Evolutionary conservation across 2,329 filamentous ascomycete species (phyloP).

Genomic region (Nothophoma quercina): DNA sequence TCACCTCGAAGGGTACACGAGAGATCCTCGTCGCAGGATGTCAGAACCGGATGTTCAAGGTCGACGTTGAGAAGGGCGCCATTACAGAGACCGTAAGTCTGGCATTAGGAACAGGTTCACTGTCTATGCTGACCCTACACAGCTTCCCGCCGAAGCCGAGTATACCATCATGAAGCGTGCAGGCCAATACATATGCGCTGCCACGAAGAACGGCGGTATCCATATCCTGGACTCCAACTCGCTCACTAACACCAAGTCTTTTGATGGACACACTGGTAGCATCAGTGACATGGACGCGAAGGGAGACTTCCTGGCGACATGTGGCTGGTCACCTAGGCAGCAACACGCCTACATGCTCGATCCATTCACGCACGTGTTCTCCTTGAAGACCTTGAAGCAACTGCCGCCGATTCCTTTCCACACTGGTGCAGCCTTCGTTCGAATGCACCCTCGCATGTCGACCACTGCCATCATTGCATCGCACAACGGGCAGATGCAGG

Average conservation of each 20-base stretch:
- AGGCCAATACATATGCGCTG: conserved; percentile 87
- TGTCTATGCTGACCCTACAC: conserved; percentile 32
- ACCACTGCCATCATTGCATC: conserved; percentile 95
- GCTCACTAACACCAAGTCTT: conserved; percentile 81
- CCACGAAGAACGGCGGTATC: conserved; percentile 81
- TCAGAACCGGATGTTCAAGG: conserved; percentile 83
- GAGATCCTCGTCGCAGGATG: conserved; percentile 88
- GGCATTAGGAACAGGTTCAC: not conserved
- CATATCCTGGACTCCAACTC: conserved; percentile 84
- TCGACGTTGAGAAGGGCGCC: conserved; percentile 66
- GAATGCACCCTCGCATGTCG: conserved; percentile 95
- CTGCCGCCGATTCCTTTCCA: conserved; percentile 92
- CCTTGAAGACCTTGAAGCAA: conserved; percentile 87
- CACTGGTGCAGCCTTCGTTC: conserved; percentile 89
- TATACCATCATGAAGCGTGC: conserved; percentile 94
- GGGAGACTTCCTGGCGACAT: conserved; percentile 93
- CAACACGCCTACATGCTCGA: conserved; percentile 83
- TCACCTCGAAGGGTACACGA: conserved; percentile 82
- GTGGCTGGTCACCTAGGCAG: conserved; percentile 87
- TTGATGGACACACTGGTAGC: conserved; percentile 86
- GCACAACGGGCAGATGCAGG: conserved; percentile 90
- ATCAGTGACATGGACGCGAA: conserved; percentile 98
- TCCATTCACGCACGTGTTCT: conserved; percentile 93
- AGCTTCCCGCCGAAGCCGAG: conserved; percentile 75
- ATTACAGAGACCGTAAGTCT: conserved; percentile 51